phyloP scores from a whole-genome alignment of 2,329 filamentous ascomycete species.

The Trichoderma aggressivum region DNA sequence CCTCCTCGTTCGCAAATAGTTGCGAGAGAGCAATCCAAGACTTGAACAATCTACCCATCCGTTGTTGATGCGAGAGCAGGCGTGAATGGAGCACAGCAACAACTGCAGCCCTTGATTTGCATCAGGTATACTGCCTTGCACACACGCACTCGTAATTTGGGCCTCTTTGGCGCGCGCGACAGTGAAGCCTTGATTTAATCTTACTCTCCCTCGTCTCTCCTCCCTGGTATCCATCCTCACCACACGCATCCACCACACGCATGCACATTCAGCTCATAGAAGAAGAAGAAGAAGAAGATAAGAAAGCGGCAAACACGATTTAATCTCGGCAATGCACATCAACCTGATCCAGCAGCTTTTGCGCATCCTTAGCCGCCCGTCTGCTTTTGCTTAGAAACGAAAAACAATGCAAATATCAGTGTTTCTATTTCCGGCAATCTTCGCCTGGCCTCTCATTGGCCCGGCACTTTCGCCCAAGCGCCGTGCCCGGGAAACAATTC shows the following conservation, averaged over 20 bases:
- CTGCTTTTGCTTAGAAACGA: not conserved
- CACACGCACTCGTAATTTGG: not conserved
- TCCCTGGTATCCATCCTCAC: not conserved
- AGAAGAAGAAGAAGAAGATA: not conserved
- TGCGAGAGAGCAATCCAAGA: not conserved
- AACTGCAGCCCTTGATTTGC: not conserved
- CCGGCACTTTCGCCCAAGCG: slow-evolving; percentile 8
- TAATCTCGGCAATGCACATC: not conserved
- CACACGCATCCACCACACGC: not conserved
- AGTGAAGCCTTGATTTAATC: not conserved
- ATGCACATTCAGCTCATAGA: not conserved
- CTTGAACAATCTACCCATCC: not conserved
- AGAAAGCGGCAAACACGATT: not conserved
- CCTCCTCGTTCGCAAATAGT: not conserved
- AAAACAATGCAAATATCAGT: too few relatives aligned
- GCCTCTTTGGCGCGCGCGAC: not conserved
- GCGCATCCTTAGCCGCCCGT: not conserved
- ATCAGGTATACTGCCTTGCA: not conserved
- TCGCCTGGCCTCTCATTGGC: slow-evolving; percentile 4
- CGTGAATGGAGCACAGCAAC: not conserved
- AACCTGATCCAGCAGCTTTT: not conserved
- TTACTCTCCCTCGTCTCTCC: not conserved
- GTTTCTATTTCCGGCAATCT: slow-evolving; percentile 9
- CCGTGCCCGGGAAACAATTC: not conserved
- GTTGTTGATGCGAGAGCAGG: not conserved